Evolutionary conservation across 2,329 filamentous ascomycete genomes (phyloP).

Genomic region (Cercospora zeae-maydis): DNA sequence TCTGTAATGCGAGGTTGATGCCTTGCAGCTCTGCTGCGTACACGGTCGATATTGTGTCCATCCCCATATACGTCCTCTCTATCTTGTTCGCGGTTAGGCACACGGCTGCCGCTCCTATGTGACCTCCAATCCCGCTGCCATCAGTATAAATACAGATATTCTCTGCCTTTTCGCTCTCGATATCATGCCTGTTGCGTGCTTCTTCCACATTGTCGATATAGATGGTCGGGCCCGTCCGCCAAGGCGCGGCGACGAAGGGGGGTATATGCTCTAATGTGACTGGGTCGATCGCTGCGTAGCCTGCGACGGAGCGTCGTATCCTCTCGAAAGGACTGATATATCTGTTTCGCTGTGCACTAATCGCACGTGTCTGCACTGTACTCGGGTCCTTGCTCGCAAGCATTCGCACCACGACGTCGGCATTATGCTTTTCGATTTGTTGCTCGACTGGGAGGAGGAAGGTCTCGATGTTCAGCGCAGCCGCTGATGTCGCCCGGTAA

Average conservation of each 20-base stretch:
- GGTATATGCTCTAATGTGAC: background rate
- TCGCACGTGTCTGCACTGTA: no score
- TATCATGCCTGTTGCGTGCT: background rate
- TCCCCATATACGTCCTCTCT: constrained; percentile 1
- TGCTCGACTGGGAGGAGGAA: no score
- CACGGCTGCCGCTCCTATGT: constrained; percentile 2
- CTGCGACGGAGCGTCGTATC: no score
- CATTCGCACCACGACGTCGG: background rate
- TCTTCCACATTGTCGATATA: background rate
- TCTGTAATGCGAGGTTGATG: background rate
- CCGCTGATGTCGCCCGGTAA: no score
- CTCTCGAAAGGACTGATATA: no score
- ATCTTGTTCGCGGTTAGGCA: background rate
- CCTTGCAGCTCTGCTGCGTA: constrained; percentile 3
- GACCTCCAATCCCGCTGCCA: background rate
- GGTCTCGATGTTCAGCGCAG: no score
- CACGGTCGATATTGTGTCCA: background rate
- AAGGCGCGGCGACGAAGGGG: background rate
- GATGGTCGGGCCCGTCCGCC: background rate
- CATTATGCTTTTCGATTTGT: background rate
- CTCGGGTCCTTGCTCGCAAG: no score
- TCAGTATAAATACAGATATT: constrained; percentile 1
- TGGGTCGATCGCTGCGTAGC: no score
- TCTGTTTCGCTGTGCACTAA: no score
- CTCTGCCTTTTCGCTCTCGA: background rate